A percentile compares a stretch with the other conserved stretches of the same genome.
Evolutionary conservation across 768 basidiomycete species (phyloP).

Genomic region (Lactarius hengduanensis): DNA sequence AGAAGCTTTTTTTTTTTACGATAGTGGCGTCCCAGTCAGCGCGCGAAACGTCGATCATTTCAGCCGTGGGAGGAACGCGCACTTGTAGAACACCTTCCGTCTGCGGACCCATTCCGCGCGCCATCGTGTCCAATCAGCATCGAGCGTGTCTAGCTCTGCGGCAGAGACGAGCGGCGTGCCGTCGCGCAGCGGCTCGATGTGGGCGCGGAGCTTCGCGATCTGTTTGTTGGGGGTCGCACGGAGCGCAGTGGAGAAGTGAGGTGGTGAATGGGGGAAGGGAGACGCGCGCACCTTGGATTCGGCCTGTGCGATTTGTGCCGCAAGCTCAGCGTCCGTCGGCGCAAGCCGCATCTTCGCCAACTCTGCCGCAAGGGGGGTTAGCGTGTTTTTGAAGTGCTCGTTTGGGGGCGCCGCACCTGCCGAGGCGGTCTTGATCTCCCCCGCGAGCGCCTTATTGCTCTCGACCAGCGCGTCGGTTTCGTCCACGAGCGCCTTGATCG

Average conservation of each 20-base stretch:
- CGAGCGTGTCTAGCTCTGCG: slow-evolving; percentile 65
- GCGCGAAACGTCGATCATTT: background rate
- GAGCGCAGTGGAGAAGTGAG: background rate
- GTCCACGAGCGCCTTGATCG: slow-evolving; percentile 56
- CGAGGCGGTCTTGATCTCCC: slow-evolving; percentile 50
- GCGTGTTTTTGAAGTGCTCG: slow-evolving; percentile 27
- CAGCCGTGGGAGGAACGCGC: slow-evolving; percentile 35
- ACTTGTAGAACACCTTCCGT: slow-evolving; percentile 75
- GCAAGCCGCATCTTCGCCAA: slow-evolving; percentile 58
- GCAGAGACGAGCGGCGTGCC: slow-evolving; percentile 67
- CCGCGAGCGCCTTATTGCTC: slow-evolving; percentile 51
- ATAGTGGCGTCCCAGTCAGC: no score
- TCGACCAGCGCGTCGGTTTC: slow-evolving; percentile 60
- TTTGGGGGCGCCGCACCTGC: slow-evolving; percentile 40
- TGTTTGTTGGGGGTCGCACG: slow-evolving; percentile 32
- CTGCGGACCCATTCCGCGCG: slow-evolving; percentile 76
- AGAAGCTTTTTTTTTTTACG: slow-evolving; percentile 50
- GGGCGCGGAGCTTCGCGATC: slow-evolving; percentile 48
- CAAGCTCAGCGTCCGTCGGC: slow-evolving; percentile 71
- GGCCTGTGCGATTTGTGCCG: slow-evolving; percentile 49
- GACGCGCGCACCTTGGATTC: slow-evolving; percentile 49
- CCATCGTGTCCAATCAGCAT: slow-evolving; percentile 78
- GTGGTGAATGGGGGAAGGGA: slow-evolving; percentile 22
- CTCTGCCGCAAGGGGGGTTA: slow-evolving; percentile 43
- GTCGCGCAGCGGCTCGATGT: slow-evolving; percentile 63